phyloP scores from a whole-genome alignment of 768 basidiomycete genomes.

The Tricholoma saponaceum region DNA sequence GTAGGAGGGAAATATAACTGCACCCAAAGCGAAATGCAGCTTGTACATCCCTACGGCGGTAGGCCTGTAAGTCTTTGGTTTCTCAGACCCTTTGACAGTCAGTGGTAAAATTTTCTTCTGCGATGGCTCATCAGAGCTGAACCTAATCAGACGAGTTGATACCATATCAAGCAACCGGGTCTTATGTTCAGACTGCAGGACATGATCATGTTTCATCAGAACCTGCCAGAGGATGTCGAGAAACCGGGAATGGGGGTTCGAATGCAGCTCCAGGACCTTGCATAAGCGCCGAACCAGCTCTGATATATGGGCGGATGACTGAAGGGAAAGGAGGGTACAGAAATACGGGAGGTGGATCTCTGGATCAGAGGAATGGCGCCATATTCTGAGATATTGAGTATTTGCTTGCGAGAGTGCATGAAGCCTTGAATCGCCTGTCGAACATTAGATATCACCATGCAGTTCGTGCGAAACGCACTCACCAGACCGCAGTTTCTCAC shows the following conservation, averaged over 20 bases:
- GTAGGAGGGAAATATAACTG: conserved; percentile 22
- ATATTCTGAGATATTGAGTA: conserved; percentile 36
- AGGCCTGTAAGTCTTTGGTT: background rate
- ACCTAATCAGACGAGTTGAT: conserved; percentile 26
- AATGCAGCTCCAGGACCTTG: conserved; percentile 27
- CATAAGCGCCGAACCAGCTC: conserved; percentile 34
- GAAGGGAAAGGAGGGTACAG: conserved; percentile 30
- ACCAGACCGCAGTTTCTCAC: conserved; percentile 14
- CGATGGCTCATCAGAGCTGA: background rate
- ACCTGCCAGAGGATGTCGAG: conserved; percentile 38
- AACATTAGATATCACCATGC: background rate
- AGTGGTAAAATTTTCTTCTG: background rate
- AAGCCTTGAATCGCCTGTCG: conserved; percentile 14
- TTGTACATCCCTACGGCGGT: conserved; percentile 7
- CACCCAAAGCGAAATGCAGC: conserved; percentile 18
- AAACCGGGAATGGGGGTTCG: conserved; percentile 30
- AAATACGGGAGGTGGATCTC: conserved; percentile 48
- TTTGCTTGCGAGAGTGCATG: conserved; percentile 30
- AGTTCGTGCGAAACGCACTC: background rate
- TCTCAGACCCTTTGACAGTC: background rate
- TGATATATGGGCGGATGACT: conserved; percentile 21
- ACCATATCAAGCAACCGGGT: conserved; percentile 31
- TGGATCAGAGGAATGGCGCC: conserved; percentile 30
- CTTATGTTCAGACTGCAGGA: conserved; percentile 24
- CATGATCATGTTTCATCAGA: conserved; percentile 22